A percentile compares a stretch with the other conserved stretches of the same genome.
Conservation (phyloP, 1,284 basidiomycete species). For the Exobasidium rhododendri region DNA sequence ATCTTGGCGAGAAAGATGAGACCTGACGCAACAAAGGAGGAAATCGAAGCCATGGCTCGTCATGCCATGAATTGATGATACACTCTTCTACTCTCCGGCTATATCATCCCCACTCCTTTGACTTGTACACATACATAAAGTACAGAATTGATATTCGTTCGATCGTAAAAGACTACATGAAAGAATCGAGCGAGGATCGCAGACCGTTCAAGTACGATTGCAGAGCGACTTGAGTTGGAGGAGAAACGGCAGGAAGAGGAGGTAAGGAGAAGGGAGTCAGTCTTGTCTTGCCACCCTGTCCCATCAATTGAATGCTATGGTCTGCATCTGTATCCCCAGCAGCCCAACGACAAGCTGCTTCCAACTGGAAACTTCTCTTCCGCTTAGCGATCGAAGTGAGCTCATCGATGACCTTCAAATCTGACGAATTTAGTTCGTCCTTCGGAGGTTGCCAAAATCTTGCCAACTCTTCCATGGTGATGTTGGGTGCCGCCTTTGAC, state of each 20-base stretch:
- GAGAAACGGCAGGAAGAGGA: background rate
- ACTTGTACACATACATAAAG: too few relatives aligned
- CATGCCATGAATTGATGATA: constrained; percentile 12
- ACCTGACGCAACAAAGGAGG: constrained; percentile 31
- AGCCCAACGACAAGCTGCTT: constrained; percentile 29
- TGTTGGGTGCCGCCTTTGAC: background rate
- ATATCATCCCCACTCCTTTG: too few relatives aligned
- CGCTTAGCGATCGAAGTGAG: background rate
- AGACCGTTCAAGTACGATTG: background rate
- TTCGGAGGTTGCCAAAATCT: background rate
- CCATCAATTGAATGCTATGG: constrained; percentile 41
- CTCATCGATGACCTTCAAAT: background rate
- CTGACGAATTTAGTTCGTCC: background rate
- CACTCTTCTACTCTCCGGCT: too few relatives aligned
- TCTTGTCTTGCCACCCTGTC: constrained; percentile 41
- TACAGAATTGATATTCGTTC: too few relatives aligned
- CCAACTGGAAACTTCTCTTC: constrained; percentile 6
- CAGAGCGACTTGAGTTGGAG: background rate
- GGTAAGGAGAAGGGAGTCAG: background rate
- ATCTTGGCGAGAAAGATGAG: constrained; percentile 32
- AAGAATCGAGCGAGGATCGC: background rate
- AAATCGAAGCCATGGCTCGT: constrained; percentile 30
- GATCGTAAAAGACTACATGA: too few relatives aligned
- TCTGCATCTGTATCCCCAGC: constrained; percentile 49
- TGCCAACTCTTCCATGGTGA: background rate